Evolutionary conservation across 23 red algal genomes (phyloP).

Genomic region (Gracilaria vermiculophylla): DNA sequence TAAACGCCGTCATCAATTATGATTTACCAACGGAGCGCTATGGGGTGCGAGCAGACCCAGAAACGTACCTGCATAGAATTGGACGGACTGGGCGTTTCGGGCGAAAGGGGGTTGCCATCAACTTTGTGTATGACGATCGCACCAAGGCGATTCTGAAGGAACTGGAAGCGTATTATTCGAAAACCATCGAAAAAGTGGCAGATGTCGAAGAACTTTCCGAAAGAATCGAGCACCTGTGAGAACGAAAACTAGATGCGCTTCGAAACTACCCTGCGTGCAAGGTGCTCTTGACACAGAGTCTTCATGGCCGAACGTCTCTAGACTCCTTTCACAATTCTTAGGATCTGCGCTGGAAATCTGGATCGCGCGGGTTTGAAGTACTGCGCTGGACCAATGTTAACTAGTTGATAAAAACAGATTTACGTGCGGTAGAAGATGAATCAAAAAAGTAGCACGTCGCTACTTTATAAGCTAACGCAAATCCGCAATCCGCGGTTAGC

Average conservation of each 20-base stretch:
- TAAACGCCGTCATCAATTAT: slow-evolving; percentile 96
- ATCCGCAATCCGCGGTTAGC: background rate
- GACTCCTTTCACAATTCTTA: no score
- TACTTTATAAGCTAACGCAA: background rate
- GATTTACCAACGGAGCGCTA: slow-evolving; percentile 79
- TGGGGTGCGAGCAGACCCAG: slow-evolving; percentile 63
- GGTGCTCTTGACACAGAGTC: no score
- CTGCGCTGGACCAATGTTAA: no score
- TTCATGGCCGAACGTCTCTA: no score
- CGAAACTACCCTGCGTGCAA: no score
- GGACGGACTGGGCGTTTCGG: slow-evolving; percentile 97
- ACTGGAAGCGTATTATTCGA: slow-evolving; percentile 82
- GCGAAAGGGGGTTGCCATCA: slow-evolving; percentile 92
- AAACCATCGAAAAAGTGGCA: slow-evolving; percentile 54
- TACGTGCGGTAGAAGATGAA: background rate
- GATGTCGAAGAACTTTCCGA: slow-evolving; percentile 78
- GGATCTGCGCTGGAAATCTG: no score
- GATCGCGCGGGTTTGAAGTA: no score
- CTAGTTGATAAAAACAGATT: slow-evolving; percentile 1
- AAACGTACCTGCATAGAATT: slow-evolving; percentile 95
- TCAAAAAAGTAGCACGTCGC: background rate
- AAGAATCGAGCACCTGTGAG: slow-evolving; percentile 38
- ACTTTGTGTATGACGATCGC: slow-evolving; percentile 87
- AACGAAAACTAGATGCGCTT: background rate
- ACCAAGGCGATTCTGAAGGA: slow-evolving; percentile 69